Percentiles rank a stretch among this genome's conserved stretches.
phyloP scores from a whole-genome alignment of 306 rosid genomes.

The Prunus salicina region DNA sequence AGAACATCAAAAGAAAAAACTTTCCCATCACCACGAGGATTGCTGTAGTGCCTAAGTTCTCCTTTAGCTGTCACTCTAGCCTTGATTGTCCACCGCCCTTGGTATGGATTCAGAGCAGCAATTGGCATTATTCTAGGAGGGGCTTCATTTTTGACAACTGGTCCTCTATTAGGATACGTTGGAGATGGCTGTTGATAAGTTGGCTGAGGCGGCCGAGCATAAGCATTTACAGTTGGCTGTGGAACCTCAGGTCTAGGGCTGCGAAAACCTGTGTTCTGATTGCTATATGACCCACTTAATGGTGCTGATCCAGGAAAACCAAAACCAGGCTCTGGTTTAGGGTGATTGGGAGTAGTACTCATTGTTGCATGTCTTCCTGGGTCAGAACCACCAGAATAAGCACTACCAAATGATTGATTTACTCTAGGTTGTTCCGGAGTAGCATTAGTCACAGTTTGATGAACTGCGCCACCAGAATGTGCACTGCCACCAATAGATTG shows the following conservation, averaged over 20 bases:
- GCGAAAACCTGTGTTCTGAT: conserved; percentile 47
- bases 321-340: conserved; percentile 31
- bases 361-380: conserved; percentile 40
- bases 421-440: conserved; percentile 37
- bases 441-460: conserved; percentile 32
- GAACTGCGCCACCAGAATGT: conserved; percentile 30
- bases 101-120: conserved; percentile 73
- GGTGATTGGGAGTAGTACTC: conserved; percentile 28
- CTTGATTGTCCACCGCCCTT: conserved; percentile 77
- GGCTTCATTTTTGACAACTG: conserved; percentile 69
- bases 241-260: conserved; percentile 44
- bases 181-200: conserved; percentile 65
- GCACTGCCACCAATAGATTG: conserved; percentile 32
- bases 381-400: conserved; percentile 33
- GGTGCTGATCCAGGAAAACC: conserved; percentile 36
- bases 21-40: conserved; percentile 86
- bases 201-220: conserved; percentile 48
- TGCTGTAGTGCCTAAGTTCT: conserved; percentile 65
- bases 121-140: conserved; percentile 75
- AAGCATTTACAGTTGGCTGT: conserved; percentile 38
- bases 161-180: conserved; percentile 63
- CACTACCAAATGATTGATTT: conserved; percentile 38
- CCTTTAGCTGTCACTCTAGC: conserved; percentile 86
- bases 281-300: conserved; percentile 43
- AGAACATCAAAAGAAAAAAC: conserved; percentile 91